These are phyloP conservation scores for Carex sylvatica DNA, from an alignment of 202 grass and related monocot genomes.

Conservation along the genomic window DNA sequence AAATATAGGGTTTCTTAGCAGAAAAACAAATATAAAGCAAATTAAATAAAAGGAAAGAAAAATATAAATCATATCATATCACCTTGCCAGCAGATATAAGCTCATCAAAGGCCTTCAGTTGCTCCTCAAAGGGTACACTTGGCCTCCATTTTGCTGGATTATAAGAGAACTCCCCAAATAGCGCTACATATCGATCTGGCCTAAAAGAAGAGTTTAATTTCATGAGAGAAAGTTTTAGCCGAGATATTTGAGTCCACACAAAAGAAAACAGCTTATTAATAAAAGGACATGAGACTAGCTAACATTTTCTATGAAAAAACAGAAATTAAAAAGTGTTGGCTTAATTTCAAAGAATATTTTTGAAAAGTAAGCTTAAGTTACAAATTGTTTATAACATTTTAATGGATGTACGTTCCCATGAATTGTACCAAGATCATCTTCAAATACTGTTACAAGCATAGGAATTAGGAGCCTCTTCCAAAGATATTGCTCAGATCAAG, in stretches of 20 bases:
- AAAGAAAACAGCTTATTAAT: slow-evolving; percentile 1
- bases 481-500: not conserved
- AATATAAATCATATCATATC: slow-evolving; percentile 20
- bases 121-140: slow-evolving; percentile 70
- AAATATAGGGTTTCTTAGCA: not conserved
- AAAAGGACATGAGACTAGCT: no score
- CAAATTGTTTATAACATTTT: not conserved
- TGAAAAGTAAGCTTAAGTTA: not conserved
- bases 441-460: not conserved
- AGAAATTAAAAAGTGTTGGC: not conserved
- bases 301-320: not conserved
- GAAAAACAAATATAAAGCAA: not conserved
- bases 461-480: not conserved
- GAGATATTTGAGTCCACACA: not conserved
- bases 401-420: not conserved
- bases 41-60: not conserved
- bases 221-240: slow-evolving; percentile 4
- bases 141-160: slow-evolving; percentile 78
- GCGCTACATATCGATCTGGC: slow-evolving; percentile 89
- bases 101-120: slow-evolving; percentile 77
- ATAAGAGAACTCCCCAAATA: slow-evolving; percentile 82
- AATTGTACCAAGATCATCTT: not conserved
- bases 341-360: no score
- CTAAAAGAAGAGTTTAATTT: slow-evolving; percentile 42
- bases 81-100: slow-evolving; percentile 89